These are phyloP conservation scores for Fusarium brachygibbosum DNA, from an alignment of 2,329 filamentous ascomycete genomes.

Conservation along the genomic window DNA sequence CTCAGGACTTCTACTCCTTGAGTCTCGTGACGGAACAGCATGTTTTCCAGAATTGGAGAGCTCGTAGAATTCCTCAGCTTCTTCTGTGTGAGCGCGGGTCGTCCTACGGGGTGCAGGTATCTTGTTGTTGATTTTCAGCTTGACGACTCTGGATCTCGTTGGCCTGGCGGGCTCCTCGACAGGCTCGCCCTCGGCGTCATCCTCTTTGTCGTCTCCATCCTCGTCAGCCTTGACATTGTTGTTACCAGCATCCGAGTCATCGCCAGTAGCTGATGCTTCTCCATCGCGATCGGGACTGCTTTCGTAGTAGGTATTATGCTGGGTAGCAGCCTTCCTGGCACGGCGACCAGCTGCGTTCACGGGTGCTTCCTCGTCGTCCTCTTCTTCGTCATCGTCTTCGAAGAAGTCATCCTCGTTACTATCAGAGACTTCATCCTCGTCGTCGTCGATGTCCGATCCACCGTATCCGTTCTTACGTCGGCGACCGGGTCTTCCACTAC, in stretches of 20 bases:
- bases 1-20: slow-evolving; percentile 70
- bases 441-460: slow-evolving; percentile 72
- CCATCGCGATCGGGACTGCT: slow-evolving; percentile 55
- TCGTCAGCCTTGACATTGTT: slow-evolving; percentile 48
- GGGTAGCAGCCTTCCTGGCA: slow-evolving; percentile 63
- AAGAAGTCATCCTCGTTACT: slow-evolving; percentile 65
- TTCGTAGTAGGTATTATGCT: slow-evolving; percentile 63
- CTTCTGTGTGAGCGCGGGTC: slow-evolving; percentile 68
- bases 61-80: slow-evolving; percentile 68
- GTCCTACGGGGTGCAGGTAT: slow-evolving; percentile 58
- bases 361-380: slow-evolving; percentile 58
- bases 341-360: slow-evolving; percentile 63
- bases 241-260: slow-evolving; percentile 46
- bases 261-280: slow-evolving; percentile 52
- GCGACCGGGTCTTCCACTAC: slow-evolving; percentile 51
- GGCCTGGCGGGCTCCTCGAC: slow-evolving; percentile 43
- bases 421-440: slow-evolving; percentile 69
- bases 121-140: slow-evolving; percentile 59
- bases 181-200: slow-evolving; percentile 45
- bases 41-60: slow-evolving; percentile 73
- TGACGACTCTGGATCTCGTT: slow-evolving; percentile 59
- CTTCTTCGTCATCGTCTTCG: slow-evolving; percentile 62
- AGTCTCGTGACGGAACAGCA: slow-evolving; percentile 62
- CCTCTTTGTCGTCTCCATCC: slow-evolving; percentile 47
- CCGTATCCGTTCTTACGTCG: slow-evolving; percentile 62